Base-by-base conservation (phyloP, 768 basidiomycete genomes). In the Mrakia blollopis region DNA sequence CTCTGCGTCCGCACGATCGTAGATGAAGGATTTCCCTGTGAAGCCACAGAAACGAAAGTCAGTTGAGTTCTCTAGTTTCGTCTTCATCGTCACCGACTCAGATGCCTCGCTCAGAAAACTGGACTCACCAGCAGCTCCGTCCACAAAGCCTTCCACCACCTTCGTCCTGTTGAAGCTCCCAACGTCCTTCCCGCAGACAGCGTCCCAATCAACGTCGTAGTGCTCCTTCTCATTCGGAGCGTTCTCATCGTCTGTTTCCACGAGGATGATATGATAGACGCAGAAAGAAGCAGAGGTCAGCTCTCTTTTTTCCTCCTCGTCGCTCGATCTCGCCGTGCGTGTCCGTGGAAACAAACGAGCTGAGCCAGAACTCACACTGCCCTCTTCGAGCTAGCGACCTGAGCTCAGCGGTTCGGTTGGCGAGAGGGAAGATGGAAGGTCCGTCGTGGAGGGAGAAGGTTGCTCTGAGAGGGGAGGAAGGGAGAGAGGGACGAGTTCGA, bases 211-310 rank as follows among this genome's bases (percentile, higher is more conserved):
- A 25, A 68, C 37, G 25, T 39, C 65, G 16, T 25, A 39, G 21
- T 10, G 6, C 18, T 68, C 65, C 35, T 37, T 37, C 39, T 68
- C 65, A 3, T 68, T n/a, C 35, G 5, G 25, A n/a, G 65, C 65
- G 37, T 39, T 37, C 65, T 68, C 65, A 39, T 68, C 65, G 65
- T 68, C 65, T 68, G 65, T n/a, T n/a, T n/a, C n/a, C n/a, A n/a
- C n/a, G n/a, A n/a, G n/a, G n/a, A n/a, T n/a, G n/a, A n/a, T n/a
- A 25, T n/a, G 2, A 14, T 11, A 44, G 47, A 18, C 13, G 50
- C 50, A 52, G 14, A 57, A 28, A 10, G 57, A 18, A 18, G n/a
- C 2, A 50, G 32, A 1, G 39, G 11, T n/a, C 25, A 68, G 25
- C 21, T 28, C 35, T 23, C 14, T 14, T 23, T 4, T 68, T n/a